A percentile compares a stretch with the other conserved stretches of the same genome.
Conservation (phyloP, 768 basidiomycete species). For the Hericium alpestre region DNA sequence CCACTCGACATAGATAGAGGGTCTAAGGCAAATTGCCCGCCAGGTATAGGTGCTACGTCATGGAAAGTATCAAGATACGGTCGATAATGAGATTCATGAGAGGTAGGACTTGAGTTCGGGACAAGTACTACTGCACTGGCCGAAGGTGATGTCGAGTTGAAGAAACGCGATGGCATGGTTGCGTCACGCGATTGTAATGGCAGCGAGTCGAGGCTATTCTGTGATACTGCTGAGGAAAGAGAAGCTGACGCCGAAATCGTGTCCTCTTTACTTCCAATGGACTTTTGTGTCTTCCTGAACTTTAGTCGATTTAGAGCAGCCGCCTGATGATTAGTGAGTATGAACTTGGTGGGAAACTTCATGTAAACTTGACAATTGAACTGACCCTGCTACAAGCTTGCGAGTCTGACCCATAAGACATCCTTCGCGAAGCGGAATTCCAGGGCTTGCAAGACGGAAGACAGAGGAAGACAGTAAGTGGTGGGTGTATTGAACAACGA, state of each 20-base stretch:
- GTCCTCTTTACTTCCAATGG: slow-evolving; percentile 20
- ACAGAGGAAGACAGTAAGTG: neutral
- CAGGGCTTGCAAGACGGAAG: neutral
- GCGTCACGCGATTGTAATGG: slow-evolving; percentile 70
- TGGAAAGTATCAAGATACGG: slow-evolving; percentile 27
- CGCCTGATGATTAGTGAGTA: slow-evolving; percentile 20
- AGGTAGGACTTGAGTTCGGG: slow-evolving; percentile 63
- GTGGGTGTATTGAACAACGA: too few species aligned
- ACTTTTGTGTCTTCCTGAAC: slow-evolving; percentile 31
- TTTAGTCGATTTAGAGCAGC: slow-evolving; percentile 34
- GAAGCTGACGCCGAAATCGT: slow-evolving; percentile 10
- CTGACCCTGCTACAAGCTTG: slow-evolving; percentile 12
- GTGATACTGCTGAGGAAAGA: slow-evolving; percentile 16
- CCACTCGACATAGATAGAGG: slow-evolving; percentile 50
- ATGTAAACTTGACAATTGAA: neutral
- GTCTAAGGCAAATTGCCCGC: slow-evolving; percentile 27
- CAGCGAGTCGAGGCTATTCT: slow-evolving; percentile 21
- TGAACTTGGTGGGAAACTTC: neutral
- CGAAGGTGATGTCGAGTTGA: slow-evolving; percentile 36
- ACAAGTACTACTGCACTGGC: slow-evolving; percentile 54
- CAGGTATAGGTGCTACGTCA: slow-evolving; percentile 31
- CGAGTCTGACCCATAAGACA: slow-evolving; percentile 12
- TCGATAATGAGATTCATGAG: slow-evolving; percentile 28
- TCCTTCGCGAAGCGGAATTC: neutral
- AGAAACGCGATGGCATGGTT: slow-evolving; percentile 53